Percentiles rank a stretch among this genome's conserved stretches.
Conservation (phyloP, 345 rosid species). For the Iberis pinnata region DNA sequence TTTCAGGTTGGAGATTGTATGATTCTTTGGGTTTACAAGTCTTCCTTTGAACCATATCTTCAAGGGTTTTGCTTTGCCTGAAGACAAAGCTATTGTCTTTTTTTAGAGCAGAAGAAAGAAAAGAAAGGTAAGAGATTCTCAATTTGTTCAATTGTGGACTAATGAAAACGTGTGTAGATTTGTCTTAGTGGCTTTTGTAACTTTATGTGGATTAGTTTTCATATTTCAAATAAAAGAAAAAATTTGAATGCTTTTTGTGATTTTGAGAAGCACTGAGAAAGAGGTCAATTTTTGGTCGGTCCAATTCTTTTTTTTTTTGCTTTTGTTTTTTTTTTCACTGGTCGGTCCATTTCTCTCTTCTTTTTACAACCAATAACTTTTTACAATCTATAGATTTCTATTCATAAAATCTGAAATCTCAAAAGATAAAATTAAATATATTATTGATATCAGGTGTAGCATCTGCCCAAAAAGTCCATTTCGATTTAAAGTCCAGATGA, state of each 20-base stretch:
- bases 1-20: constrained; percentile 41
- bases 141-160: constrained; percentile 20
- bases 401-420: too few species aligned
- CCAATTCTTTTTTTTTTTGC: neutral
- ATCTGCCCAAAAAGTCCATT: too few species aligned
- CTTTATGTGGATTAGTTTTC: constrained; percentile 21
- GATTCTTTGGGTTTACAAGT: constrained; percentile 47
- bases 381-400: too few species aligned
- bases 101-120: constrained; percentile 13
- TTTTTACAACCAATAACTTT: too few species aligned
- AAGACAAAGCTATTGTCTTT: constrained; percentile 29
- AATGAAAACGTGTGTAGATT: constrained; percentile 27
- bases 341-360: too few species aligned
- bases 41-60: constrained; percentile 79
- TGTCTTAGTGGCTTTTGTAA: constrained; percentile 27
- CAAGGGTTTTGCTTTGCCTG: constrained; percentile 21
- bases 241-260: constrained; percentile 26
- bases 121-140: too few species aligned
- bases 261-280: constrained; percentile 25
- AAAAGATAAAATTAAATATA: too few species aligned
- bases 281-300: constrained; percentile 19
- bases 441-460: too few species aligned
- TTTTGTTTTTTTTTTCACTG: neutral
- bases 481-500: too few species aligned
- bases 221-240: constrained; percentile 18